Percentiles rank a stretch among this genome's conserved stretches.
These are phyloP conservation scores for Alternaria angustiovoidea DNA, from an alignment of 2,329 filamentous ascomycete species.

Conservation along the genomic window DNA sequence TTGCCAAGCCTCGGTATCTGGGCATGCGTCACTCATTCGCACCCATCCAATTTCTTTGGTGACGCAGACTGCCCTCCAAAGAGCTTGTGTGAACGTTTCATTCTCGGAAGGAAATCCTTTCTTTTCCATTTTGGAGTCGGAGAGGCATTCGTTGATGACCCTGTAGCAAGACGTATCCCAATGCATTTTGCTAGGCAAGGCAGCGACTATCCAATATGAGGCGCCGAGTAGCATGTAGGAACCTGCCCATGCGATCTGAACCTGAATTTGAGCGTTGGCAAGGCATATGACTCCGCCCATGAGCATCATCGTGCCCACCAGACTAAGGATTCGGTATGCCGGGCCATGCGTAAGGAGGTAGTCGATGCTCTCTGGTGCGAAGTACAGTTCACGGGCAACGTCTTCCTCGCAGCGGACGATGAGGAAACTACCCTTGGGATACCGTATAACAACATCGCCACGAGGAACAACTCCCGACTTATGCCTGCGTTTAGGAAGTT, in stretches of 20 bases:
- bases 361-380: constrained; percentile 60
- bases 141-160: constrained; percentile 49
- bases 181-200: constrained; percentile 55
- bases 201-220: constrained; percentile 61
- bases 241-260: constrained; percentile 60
- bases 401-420: constrained; percentile 60
- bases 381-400: constrained; percentile 61
- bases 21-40: constrained; percentile 50
- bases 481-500: constrained; percentile 50
- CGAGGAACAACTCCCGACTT: constrained; percentile 41
- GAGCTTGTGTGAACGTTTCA: constrained; percentile 55
- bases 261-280: constrained; percentile 58
- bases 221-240: constrained; percentile 61
- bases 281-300: constrained; percentile 63
- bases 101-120: constrained; percentile 46
- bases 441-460: constrained; percentile 60
- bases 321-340: constrained; percentile 57
- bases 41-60: constrained; percentile 57
- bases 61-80: constrained; percentile 60
- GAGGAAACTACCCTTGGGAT: constrained; percentile 60
- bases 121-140: constrained; percentile 43
- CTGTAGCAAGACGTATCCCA: constrained; percentile 59
- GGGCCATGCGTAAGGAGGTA: constrained; percentile 54
- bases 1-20: constrained; percentile 53
- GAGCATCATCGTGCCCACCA: constrained; percentile 60